These are phyloP conservation scores for Plicaturopsis crispa DNA, from an alignment of 768 basidiomycete species.

Conservation along the genomic window DNA sequence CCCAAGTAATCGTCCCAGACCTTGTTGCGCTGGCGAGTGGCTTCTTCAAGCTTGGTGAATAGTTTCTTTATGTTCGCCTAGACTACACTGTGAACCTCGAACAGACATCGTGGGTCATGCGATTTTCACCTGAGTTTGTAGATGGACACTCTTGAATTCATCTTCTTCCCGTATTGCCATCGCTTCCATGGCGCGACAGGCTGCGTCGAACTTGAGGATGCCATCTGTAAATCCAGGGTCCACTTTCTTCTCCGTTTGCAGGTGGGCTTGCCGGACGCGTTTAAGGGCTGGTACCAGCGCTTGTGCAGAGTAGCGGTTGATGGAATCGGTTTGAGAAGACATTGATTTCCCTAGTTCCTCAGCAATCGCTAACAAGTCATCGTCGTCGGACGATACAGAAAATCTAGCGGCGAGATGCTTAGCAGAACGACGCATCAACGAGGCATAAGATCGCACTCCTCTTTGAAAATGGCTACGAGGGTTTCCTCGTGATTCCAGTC, in stretches of 20 bases:
- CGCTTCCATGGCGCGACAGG: slow-evolving; percentile 45
- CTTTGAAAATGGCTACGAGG: slow-evolving; percentile 39
- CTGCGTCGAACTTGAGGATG: slow-evolving; percentile 45
- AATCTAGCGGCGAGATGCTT: no score
- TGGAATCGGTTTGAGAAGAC: no score
- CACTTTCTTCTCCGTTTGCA: slow-evolving; percentile 22
- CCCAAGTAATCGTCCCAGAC: slow-evolving; percentile 45
- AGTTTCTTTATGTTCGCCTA: slow-evolving; percentile 37
- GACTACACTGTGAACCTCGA: slow-evolving; percentile 4
- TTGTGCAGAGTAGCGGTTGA: slow-evolving; percentile 22
- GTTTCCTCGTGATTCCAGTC: slow-evolving; percentile 49
- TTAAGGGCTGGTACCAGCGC: slow-evolving; percentile 26
- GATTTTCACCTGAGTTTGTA: slow-evolving; percentile 32
- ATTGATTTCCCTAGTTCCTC: no score
- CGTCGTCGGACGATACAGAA: no score
- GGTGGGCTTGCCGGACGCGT: slow-evolving; percentile 28
- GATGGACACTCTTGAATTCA: slow-evolving; percentile 29
- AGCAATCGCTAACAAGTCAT: no score
- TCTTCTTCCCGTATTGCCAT: slow-evolving; percentile 35
- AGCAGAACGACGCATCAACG: no score
- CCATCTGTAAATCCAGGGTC: slow-evolving; percentile 27
- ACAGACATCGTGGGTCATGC: slow-evolving; percentile 1
- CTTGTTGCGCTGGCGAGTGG: slow-evolving; percentile 37
- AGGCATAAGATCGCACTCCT: slow-evolving; percentile 26
- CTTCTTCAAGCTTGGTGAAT: slow-evolving; percentile 37